Percentiles rank a stretch among this genome's conserved stretches.
phyloP scores from a whole-genome alignment of 768 basidiomycete genomes.

The Mycena capillaripes region DNA sequence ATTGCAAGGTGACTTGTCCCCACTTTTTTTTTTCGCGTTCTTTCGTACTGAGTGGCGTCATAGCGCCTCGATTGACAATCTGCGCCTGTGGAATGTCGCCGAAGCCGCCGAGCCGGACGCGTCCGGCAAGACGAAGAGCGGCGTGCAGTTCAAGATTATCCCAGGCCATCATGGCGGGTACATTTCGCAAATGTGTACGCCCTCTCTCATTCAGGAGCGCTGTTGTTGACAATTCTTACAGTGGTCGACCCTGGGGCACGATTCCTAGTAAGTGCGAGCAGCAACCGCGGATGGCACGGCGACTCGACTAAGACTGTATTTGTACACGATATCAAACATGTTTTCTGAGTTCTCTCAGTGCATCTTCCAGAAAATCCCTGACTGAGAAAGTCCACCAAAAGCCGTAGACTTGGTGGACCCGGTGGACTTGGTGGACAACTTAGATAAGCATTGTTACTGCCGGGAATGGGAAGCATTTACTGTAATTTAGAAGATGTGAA shows the following conservation, averaged over 20 bases:
- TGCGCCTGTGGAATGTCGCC: slow-evolving; percentile 93
- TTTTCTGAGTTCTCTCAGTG: slow-evolving; percentile 4
- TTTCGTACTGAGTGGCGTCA: slow-evolving; percentile 26
- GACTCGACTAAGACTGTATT: slow-evolving; percentile 34
- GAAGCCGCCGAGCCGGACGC: slow-evolving; percentile 80
- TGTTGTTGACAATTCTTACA: not conserved
- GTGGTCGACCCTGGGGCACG: slow-evolving; percentile 29
- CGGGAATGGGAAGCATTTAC: too few species aligned
- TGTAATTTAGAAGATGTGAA: too few species aligned
- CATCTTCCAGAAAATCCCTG: too few species aligned
- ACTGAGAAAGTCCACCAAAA: too few species aligned
- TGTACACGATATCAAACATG: slow-evolving; percentile 31
- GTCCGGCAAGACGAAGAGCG: slow-evolving; percentile 71
- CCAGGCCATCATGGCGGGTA: slow-evolving; percentile 96
- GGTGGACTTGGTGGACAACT: too few species aligned
- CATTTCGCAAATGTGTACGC: slow-evolving; percentile 93
- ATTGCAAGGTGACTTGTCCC: slow-evolving; percentile 80
- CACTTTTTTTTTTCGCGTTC: slow-evolving; percentile 22
- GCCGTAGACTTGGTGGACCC: too few species aligned
- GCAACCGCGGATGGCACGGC: slow-evolving; percentile 32
- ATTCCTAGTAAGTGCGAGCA: slow-evolving; percentile 25
- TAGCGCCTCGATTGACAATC: slow-evolving; percentile 93
- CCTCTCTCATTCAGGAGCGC: not conserved
- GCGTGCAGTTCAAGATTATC: slow-evolving; percentile 93
- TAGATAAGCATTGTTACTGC: too few species aligned